phyloP scores from a whole-genome alignment of 352 stramenopile species.

The Phytophthora pseudosyringae region DNA sequence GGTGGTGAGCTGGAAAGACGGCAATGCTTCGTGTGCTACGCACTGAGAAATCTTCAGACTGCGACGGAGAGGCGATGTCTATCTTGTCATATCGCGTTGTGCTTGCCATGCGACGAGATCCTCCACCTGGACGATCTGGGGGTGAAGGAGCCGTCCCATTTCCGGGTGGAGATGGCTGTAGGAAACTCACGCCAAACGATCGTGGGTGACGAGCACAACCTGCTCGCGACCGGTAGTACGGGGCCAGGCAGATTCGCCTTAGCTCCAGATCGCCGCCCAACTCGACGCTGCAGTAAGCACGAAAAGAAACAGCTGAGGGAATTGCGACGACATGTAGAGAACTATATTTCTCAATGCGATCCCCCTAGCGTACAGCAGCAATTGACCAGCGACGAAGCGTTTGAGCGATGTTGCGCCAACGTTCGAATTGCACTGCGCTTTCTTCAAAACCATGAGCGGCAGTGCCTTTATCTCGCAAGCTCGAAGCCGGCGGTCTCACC shows the following conservation, averaged over 20 bases:
- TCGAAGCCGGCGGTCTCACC: slow-evolving; percentile 34
- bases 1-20: slow-evolving; percentile 1
- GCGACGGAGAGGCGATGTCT: slow-evolving; percentile 48
- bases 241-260: background rate
- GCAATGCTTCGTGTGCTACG: slow-evolving; percentile 44
- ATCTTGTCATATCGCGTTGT: slow-evolving; percentile 54
- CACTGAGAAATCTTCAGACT: slow-evolving; percentile 19
- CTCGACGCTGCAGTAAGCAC: slow-evolving; percentile 15
- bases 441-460: slow-evolving; percentile 38
- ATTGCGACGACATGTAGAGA: slow-evolving; percentile 35
- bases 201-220: background rate
- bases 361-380: slow-evolving; percentile 4
- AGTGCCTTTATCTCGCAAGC: slow-evolving; percentile 21
- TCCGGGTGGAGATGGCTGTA: slow-evolving; percentile 43
- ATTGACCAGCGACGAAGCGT: slow-evolving; percentile 20
- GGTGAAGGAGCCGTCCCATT: slow-evolving; percentile 56
- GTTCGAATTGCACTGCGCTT: slow-evolving; percentile 28
- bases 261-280: background rate
- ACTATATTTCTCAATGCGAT: slow-evolving; percentile 26
- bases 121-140: slow-evolving; percentile 71
- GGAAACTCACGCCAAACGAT: background rate
- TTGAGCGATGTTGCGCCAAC: slow-evolving; percentile 30
- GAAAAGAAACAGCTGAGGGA: slow-evolving; percentile 36
- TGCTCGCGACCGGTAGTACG: background rate
- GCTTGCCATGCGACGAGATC: slow-evolving; percentile 47